These are phyloP conservation scores for Lecanicillium sp. DNA, from an alignment of 2,329 filamentous ascomycete genomes.

Conservation along the genomic window DNA sequence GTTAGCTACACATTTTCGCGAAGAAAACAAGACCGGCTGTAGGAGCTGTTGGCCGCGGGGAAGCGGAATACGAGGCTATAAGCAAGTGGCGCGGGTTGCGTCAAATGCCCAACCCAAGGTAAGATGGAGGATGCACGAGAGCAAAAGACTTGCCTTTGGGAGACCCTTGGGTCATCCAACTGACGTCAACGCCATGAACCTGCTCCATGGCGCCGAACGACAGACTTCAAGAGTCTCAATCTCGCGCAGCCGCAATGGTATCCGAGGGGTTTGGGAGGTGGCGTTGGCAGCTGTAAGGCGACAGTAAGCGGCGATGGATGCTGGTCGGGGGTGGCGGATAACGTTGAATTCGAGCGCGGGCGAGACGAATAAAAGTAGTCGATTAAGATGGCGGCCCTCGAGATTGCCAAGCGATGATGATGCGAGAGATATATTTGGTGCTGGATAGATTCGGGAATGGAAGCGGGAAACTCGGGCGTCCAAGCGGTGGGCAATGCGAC, in stretches of 20 bases:
- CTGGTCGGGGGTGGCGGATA: background rate
- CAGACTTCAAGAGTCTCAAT: background rate
- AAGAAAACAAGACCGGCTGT: background rate
- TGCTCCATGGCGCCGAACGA: constrained; percentile 58
- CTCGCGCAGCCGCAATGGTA: background rate
- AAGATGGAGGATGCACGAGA: constrained; percentile 3
- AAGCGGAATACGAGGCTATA: too few species aligned
- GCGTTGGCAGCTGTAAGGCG: background rate
- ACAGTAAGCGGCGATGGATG: background rate
- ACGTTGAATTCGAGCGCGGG: too few species aligned
- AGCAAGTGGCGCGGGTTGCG: too few species aligned
- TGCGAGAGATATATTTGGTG: too few species aligned
- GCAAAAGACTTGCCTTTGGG: constrained; percentile 59
- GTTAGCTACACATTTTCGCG: background rate
- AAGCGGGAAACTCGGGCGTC: too few species aligned
- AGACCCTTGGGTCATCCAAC: constrained; percentile 77
- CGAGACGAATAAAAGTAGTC: too few species aligned
- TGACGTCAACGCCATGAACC: constrained; percentile 76
- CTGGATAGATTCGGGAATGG: too few species aligned
- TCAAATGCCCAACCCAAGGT: too few species aligned
- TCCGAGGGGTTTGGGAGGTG: background rate
- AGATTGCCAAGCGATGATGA: too few species aligned
- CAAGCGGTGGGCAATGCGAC: too few species aligned
- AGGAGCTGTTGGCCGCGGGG: background rate
- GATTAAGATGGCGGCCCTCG: too few species aligned